These are phyloP conservation scores for Coniosporium tulheliwenetii DNA, from an alignment of 2,329 filamentous ascomycete genomes.

Conservation along the genomic window DNA sequence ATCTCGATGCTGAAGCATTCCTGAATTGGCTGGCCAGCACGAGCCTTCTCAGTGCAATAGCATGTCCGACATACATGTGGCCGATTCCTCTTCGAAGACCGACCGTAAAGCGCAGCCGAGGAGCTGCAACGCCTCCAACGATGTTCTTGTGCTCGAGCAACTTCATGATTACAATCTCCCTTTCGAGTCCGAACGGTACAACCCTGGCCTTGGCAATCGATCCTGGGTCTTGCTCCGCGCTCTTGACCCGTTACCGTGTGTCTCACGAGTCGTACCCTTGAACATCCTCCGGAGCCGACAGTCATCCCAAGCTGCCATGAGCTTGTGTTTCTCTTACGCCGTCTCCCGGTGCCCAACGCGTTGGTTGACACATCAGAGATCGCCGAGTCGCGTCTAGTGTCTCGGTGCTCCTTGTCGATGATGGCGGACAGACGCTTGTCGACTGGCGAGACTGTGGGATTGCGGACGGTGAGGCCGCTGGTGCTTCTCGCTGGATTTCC, in stretches of 20 bases:
- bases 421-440: conserved; percentile 40
- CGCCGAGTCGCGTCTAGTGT: conserved; percentile 35
- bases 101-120: no score
- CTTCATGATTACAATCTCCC: conserved; percentile 95
- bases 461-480: conserved; percentile 18
- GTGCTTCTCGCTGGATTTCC: no score
- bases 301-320: conserved; percentile 88
- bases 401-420: conserved; percentile 27
- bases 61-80: conserved; percentile 98
- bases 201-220: conserved; percentile 39
- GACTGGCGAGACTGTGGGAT: conserved; percentile 21
- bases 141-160: conserved; percentile 90
- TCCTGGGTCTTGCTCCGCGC: conserved; percentile 44
- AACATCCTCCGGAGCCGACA: conserved; percentile 78
- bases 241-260: conserved; percentile 58
- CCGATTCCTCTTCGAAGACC: conserved; percentile 83
- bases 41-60: conserved; percentile 47
- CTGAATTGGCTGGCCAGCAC: no score
- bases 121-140: conserved; percentile 38
- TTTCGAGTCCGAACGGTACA: conserved; percentile 79
- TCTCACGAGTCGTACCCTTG: conserved; percentile 73
- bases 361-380: conserved; percentile 41
- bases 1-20: no score
- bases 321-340: conserved; percentile 62
- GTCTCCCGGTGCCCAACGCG: conserved; percentile 31